Conservation (phyloP, 805 yeast species). For the Wickerhamomyces kurtzmanii region DNA sequence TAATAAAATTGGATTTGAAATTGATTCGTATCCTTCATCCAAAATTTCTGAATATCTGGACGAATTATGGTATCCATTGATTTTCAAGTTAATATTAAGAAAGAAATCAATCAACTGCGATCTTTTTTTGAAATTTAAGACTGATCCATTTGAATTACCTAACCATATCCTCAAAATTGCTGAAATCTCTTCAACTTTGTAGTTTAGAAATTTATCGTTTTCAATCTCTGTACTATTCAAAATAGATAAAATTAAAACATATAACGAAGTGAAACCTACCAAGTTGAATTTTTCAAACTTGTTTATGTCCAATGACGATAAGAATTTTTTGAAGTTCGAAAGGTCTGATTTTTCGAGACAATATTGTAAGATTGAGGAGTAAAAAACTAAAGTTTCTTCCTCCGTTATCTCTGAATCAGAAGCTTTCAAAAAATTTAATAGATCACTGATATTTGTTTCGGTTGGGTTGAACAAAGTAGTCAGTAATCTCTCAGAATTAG, state of each 20-base stretch:
- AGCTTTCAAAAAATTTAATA: conserved; percentile 10
- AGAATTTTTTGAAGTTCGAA: conserved; percentile 13
- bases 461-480: conserved; percentile 19
- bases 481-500: conserved; percentile 9
- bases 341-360: conserved; percentile 14
- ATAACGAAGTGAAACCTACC: conserved; percentile 21
- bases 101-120: conserved; percentile 21
- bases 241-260: conserved; percentile 11
- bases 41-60: too few relatives aligned
- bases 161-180: conserved; percentile 24
- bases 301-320: conserved; percentile 11
- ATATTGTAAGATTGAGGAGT: conserved; percentile 18
- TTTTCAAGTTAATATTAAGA: conserved; percentile 14
- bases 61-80: too few relatives aligned
- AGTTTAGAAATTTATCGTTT: conserved; percentile 7
- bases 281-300: conserved; percentile 9
- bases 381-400: conserved; percentile 15
- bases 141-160: conserved; percentile 19
- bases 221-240: conserved; percentile 7
- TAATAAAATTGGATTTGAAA: too few relatives aligned
- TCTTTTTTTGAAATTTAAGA: conserved; percentile 17
- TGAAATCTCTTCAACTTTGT: conserved; percentile 18
- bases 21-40: too few relatives aligned
- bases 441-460: conserved; percentile 14
- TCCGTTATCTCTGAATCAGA: conserved; percentile 7